A percentile compares a stretch with the other conserved stretches of the same genome.
Evolutionary conservation across 805 yeast genomes (phyloP).

Genomic region (Nakazawaea siamensis): DNA sequence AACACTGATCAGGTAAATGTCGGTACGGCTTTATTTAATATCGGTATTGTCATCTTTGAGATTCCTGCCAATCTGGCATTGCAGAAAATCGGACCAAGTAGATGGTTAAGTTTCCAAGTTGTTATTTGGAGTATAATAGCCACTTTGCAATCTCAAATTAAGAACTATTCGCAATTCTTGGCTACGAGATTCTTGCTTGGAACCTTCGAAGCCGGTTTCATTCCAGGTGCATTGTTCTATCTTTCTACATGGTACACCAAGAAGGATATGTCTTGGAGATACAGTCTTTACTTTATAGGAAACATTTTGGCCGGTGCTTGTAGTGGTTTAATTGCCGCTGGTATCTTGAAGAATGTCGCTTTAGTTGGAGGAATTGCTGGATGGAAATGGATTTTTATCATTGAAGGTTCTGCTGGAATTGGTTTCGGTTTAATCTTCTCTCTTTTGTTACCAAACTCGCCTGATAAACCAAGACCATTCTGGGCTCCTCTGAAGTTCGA

Average conservation of each 20-base stretch:
- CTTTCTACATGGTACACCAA: slow-evolving; percentile 59
- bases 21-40: slow-evolving; percentile 47
- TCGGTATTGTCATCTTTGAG: slow-evolving; percentile 48
- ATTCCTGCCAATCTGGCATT: slow-evolving; percentile 60
- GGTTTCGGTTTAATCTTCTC: slow-evolving; percentile 21
- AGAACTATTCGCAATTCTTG: slow-evolving; percentile 31
- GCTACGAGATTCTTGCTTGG: slow-evolving; percentile 47
- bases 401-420: slow-evolving; percentile 39
- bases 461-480: slow-evolving; percentile 12
- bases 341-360: slow-evolving; percentile 36
- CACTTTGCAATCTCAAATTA: slow-evolving; percentile 39
- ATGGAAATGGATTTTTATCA: slow-evolving; percentile 61
- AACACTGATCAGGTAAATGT: slow-evolving; percentile 52
- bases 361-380: slow-evolving; percentile 24
- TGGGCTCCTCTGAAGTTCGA: slow-evolving; percentile 16
- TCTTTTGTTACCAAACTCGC: slow-evolving; percentile 24
- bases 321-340: slow-evolving; percentile 29
- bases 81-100: slow-evolving; percentile 56
- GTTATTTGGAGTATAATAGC: slow-evolving; percentile 50
- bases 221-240: slow-evolving; percentile 58
- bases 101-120: slow-evolving; percentile 55
- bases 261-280: slow-evolving; percentile 40
- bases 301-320: slow-evolving; percentile 33
- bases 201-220: slow-evolving; percentile 57
- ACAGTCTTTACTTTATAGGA: slow-evolving; percentile 42